phyloP scores from a whole-genome alignment of 2,329 filamentous ascomycete genomes.

The Plectosphaerella plurivora region DNA sequence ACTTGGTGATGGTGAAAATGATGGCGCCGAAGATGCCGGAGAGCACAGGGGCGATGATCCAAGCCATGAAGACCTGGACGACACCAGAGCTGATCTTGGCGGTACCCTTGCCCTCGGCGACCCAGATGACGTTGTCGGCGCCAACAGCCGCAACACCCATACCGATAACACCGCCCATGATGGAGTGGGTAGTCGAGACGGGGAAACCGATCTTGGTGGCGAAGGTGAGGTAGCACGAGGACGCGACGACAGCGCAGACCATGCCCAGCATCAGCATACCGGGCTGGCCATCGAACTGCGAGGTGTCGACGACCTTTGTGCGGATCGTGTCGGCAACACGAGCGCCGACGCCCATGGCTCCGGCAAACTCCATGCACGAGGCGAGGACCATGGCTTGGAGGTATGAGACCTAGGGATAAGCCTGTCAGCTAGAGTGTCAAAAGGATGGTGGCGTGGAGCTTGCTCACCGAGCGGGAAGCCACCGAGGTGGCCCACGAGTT shows the following conservation, averaged over 20 bases:
- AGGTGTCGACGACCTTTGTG: constrained; percentile 36
- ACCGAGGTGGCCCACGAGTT: constrained; percentile 60
- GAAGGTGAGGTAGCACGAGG: constrained; percentile 36
- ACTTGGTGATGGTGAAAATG: constrained; percentile 37
- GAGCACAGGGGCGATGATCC: constrained; percentile 41
- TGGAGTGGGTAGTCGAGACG: constrained; percentile 42
- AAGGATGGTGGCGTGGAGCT: background rate
- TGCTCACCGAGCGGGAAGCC: constrained; percentile 45
- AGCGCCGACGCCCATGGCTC: constrained; percentile 42
- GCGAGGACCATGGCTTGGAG: constrained; percentile 41
- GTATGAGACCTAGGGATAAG: constrained; percentile 30
- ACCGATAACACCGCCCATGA: constrained; percentile 39
- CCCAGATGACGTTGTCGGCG: constrained; percentile 34
- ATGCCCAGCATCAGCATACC: constrained; percentile 36
- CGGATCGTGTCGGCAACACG: constrained; percentile 42
- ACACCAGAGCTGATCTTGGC: constrained; percentile 27
- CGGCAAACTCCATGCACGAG: constrained; percentile 42
- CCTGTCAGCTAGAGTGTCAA: no score
- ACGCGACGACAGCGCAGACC: constrained; percentile 30
- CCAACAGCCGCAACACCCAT: constrained; percentile 38
- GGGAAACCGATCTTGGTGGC: constrained; percentile 25
- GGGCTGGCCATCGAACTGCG: constrained; percentile 32
- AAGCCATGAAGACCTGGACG: constrained; percentile 40
- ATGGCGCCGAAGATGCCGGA: constrained; percentile 36
- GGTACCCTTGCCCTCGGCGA: constrained; percentile 18